Conservation (phyloP, 106 monocot genomes). For the Allium fistulosum region DNA sequence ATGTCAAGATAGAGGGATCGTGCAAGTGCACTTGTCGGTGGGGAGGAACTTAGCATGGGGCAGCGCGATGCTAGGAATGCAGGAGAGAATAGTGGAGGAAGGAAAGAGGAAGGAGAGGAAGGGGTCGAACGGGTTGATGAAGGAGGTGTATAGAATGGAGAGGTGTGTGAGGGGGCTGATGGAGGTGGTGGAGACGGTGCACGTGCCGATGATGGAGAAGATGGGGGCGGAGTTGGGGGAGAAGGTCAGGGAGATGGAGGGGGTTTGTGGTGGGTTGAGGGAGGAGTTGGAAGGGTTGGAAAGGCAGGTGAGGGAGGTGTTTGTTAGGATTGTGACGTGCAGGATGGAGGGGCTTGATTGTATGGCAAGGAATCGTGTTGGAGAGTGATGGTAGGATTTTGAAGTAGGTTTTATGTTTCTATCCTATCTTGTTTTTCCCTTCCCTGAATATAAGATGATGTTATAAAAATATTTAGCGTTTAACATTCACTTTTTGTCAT, state of each 20-base stretch:
- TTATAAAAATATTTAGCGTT: no score
- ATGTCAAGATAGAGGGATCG: slow-evolving; percentile 53
- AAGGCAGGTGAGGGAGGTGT: slow-evolving; percentile 54
- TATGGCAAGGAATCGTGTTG: slow-evolving; percentile 7
- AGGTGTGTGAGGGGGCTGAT: slow-evolving; percentile 22
- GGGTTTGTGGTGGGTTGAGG: slow-evolving; percentile 30
- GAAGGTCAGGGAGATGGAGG: slow-evolving; percentile 13
- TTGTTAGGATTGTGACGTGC: slow-evolving; percentile 41
- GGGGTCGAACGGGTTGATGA: slow-evolving; percentile 39
- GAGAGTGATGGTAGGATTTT: background rate
- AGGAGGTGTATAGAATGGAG: slow-evolving; percentile 53
- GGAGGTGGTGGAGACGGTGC: slow-evolving; percentile 27
- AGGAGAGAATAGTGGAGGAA: slow-evolving; percentile 50
- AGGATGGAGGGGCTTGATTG: slow-evolving; percentile 44
- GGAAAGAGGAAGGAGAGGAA: slow-evolving; percentile 52
- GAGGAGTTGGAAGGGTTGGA: slow-evolving; percentile 45
- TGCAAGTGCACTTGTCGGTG: slow-evolving; percentile 37
- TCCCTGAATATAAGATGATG: no score
- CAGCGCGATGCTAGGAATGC: slow-evolving; percentile 18
- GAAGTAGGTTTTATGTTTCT: background rate
- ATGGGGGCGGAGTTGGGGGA: slow-evolving; percentile 33
- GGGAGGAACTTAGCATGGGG: slow-evolving; percentile 46
- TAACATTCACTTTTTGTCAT: no score
- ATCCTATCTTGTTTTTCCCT: no score
- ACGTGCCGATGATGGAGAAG: background rate